Conservation (phyloP, 2,329 filamentous ascomycete species). For the Cryphonectria radicalis region DNA sequence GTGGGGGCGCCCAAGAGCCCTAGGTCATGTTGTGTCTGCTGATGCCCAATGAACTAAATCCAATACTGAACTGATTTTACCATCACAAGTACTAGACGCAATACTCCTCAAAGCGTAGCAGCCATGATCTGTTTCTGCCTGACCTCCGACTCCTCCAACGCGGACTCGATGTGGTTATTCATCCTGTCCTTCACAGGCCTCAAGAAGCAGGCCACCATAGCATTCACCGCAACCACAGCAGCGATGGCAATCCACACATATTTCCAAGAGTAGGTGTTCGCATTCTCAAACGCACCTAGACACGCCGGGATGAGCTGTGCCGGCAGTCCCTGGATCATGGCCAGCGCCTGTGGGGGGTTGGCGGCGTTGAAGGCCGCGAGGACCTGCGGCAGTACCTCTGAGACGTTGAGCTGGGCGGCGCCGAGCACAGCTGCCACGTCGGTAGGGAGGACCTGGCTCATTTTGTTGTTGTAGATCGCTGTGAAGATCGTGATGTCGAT, state of each 20-base stretch:
- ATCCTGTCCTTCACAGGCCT: constrained; percentile 19
- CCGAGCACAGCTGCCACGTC: constrained; percentile 11
- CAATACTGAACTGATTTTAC: too few species aligned
- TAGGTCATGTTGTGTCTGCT: not conserved
- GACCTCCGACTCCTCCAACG: constrained; percentile 21
- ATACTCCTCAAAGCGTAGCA: not conserved
- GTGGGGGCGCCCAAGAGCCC: not conserved
- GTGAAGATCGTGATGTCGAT: constrained; percentile 28
- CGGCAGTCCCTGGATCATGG: constrained; percentile 11
- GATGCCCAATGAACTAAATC: not conserved
- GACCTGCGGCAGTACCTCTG: constrained; percentile 14
- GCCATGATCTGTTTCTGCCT: constrained; percentile 21
- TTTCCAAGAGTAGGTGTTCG: constrained; percentile 21
- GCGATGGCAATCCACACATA: constrained; percentile 25
- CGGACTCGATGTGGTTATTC: constrained; percentile 24
- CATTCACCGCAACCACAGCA: constrained; percentile 15
- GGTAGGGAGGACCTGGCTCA: constrained; percentile 4
- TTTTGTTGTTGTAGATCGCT: constrained; percentile 24
- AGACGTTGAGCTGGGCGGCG: not conserved
- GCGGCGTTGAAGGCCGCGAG: constrained; percentile 7
- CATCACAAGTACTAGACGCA: not conserved
- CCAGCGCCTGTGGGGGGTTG: constrained; percentile 14
- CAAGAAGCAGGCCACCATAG: constrained; percentile 20
- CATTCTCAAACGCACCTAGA: constrained; percentile 7
- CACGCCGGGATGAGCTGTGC: constrained; percentile 7